phyloP scores from a whole-genome alignment of 2,329 filamentous ascomycete genomes.

The Phaeosphaeriaceae sp. region DNA sequence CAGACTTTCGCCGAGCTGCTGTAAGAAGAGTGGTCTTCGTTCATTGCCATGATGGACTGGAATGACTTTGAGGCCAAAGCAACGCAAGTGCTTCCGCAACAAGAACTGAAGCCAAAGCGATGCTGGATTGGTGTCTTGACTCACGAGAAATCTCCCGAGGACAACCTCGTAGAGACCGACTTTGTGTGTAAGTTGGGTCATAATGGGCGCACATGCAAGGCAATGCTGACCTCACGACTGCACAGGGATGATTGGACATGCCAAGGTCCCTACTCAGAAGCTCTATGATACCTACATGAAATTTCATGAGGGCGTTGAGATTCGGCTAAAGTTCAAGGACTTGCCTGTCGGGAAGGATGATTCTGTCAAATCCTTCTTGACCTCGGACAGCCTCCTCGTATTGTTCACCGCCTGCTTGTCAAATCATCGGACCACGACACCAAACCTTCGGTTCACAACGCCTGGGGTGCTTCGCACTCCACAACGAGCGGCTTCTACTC shows the following conservation, averaged over 20 bases:
- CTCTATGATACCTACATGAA: constrained; percentile 24
- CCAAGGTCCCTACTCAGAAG: constrained; percentile 26
- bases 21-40: neutral
- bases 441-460: neutral
- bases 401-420: constrained; percentile 8
- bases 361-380: constrained; percentile 10
- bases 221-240: neutral
- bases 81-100: constrained; percentile 19
- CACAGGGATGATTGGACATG: neutral
- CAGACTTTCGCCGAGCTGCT: neutral
- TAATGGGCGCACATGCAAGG: constrained; percentile 6
- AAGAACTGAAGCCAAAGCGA: constrained; percentile 26
- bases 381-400: constrained; percentile 5
- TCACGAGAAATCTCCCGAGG: constrained; percentile 19
- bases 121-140: constrained; percentile 47
- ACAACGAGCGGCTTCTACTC: neutral
- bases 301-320: constrained; percentile 6
- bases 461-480: neutral
- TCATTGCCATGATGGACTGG: constrained; percentile 24
- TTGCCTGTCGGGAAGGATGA: constrained; percentile 4
- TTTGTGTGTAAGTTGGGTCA: constrained; percentile 48
- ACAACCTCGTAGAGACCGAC: constrained; percentile 24
- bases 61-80: constrained; percentile 27
- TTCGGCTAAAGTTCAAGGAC: constrained; percentile 28
- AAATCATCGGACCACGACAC: neutral